phyloP scores from a whole-genome alignment of 441 rosid genomes.

The Erodium texanum region DNA sequence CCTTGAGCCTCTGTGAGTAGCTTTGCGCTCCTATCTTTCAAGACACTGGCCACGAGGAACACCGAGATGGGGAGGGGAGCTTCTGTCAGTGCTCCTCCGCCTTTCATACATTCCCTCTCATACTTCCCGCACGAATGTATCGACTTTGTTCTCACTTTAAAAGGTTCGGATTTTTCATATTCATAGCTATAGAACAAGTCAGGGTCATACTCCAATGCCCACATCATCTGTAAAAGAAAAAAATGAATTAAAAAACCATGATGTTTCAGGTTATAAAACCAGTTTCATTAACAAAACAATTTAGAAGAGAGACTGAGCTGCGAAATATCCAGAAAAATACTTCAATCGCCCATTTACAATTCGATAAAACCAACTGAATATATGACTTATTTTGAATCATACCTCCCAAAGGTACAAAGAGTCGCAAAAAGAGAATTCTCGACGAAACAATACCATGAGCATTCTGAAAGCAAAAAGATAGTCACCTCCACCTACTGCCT shows the following conservation, averaged over 20 bases:
- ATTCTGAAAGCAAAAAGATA: constrained; percentile 89
- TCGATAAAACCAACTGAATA: no score
- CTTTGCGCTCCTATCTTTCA: constrained; percentile 79
- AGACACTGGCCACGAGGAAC: constrained; percentile 88
- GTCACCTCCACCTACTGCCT: constrained; percentile 90
- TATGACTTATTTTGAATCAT: no score
- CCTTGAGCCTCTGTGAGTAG: constrained; percentile 77
- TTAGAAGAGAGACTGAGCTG: no score
- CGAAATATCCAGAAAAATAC: no score
- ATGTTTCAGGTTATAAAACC: no score
- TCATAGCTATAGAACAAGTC: constrained; percentile 56
- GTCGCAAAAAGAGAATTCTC: constrained; percentile 95
- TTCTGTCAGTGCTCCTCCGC: constrained; percentile 43
- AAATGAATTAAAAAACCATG: no score
- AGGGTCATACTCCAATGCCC: constrained; percentile 96
- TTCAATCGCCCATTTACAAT: no score
- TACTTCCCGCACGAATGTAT: constrained; percentile 67
- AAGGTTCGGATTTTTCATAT: constrained; percentile 38
- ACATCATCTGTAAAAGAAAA: constrained; percentile 98
- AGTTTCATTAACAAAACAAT: no score
- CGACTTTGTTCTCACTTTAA: constrained; percentile 51
- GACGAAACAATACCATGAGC: constrained; percentile 94
- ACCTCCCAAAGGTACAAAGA: constrained; percentile 98
- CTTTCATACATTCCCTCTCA: constrained; percentile 79
- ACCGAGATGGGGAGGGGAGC: constrained; percentile 86